Conservation (phyloP, 305 asterid genomes). For the Fraxinus dipetala region DNA sequence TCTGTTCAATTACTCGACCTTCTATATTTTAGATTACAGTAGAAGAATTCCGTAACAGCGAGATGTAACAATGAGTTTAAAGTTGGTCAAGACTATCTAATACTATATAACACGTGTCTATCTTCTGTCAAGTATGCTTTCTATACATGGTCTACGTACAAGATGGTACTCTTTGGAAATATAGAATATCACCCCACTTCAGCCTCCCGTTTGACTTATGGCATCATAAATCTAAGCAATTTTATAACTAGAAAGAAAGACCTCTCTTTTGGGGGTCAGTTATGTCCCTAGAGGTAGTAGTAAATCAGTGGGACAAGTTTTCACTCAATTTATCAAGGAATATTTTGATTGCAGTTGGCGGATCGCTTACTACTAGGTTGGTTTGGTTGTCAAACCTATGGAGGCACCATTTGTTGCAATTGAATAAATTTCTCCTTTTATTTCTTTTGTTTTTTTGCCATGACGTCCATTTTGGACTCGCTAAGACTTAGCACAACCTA, state of each 20-base stretch:
- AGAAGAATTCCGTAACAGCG: too few relatives aligned
- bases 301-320: neutral
- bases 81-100: neutral
- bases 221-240: neutral
- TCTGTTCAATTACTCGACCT: neutral
- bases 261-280: neutral
- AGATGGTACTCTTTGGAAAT: neutral
- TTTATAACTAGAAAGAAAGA: neutral
- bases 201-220: neutral
- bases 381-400: slow-evolving; percentile 12
- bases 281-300: neutral
- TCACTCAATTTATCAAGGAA: neutral
- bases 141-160: neutral
- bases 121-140: neutral
- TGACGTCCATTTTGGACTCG: neutral
- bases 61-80: neutral
- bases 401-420: slow-evolving; percentile 20
- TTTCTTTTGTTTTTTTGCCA: neutral
- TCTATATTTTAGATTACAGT: neutral
- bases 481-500: neutral
- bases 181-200: neutral
- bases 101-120: neutral
- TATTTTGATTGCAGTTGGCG: neutral
- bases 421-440: slow-evolving; percentile 1
- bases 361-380: neutral